Conservation (phyloP, 805 yeast genomes). For the Millerago galiae region DNA sequence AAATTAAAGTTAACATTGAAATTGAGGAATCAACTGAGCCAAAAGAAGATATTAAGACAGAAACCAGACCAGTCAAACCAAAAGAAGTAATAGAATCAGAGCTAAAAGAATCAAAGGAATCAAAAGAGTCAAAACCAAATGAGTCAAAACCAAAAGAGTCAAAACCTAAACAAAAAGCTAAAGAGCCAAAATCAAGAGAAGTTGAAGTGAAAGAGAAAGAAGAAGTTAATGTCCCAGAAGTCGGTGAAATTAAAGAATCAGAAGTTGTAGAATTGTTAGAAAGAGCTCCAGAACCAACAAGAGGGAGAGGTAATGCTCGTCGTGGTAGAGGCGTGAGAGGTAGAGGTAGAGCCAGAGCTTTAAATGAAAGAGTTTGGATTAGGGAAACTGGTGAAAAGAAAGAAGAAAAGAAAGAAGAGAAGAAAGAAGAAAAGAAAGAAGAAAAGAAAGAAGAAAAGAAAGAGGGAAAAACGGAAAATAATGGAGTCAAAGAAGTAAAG, state of each 20-base stretch:
- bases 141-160: too few relatives aligned
- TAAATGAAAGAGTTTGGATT: constrained; percentile 5
- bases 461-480: background rate
- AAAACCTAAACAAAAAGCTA: too few relatives aligned
- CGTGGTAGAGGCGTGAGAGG: background rate
- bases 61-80: too few relatives aligned
- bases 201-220: too few relatives aligned
- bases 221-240: background rate
- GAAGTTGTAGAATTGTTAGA: background rate
- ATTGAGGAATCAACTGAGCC: background rate
- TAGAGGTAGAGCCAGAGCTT: constrained; percentile 2
- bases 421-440: too few relatives aligned
- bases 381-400: background rate
- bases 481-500: background rate
- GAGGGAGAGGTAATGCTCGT: constrained; percentile 5
- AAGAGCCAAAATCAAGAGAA: too few relatives aligned
- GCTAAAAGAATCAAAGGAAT: too few relatives aligned
- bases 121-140: too few relatives aligned
- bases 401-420: background rate
- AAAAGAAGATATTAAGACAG: too few relatives aligned
- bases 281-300: background rate
- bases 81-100: background rate
- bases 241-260: background rate
- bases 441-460: background rate
- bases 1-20: background rate